Percentiles rank a stretch among this genome's conserved stretches.
These are phyloP conservation scores for Solanum microdontum DNA, from an alignment of 257 asterid species.

Conservation along the genomic window DNA sequence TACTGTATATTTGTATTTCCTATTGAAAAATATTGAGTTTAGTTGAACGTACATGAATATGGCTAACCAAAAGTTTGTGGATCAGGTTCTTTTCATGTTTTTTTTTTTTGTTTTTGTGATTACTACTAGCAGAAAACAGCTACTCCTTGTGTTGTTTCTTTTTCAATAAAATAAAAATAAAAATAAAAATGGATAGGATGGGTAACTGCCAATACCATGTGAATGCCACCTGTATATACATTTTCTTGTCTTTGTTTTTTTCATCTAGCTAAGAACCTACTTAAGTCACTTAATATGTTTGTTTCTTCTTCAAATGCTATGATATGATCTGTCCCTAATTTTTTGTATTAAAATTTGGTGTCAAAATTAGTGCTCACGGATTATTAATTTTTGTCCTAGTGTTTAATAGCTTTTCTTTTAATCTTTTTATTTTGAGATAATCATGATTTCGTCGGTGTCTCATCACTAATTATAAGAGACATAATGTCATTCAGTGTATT, in stretches of 20 bases:
- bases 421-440: neutral
- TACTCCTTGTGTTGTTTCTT: constrained; percentile 11
- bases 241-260: constrained; percentile 1
- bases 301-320: neutral
- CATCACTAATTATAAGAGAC: neutral
- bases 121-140: neutral
- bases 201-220: constrained; percentile 45
- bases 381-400: constrained; percentile 5
- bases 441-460: neutral
- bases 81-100: constrained; percentile 33
- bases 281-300: neutral
- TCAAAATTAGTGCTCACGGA: neutral
- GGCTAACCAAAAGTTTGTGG: constrained; percentile 27
- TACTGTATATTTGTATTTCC: neutral
- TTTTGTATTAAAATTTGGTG: neutral
- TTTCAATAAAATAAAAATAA: constrained; percentile 42
- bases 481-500: neutral
- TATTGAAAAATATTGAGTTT: neutral
- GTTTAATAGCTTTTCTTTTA: constrained; percentile 4
- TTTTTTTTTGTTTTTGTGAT: constrained; percentile 1
- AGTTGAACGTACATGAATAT: neutral
- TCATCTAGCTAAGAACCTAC: neutral
- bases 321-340: neutral
- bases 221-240: constrained; percentile 14
- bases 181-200: constrained; percentile 45